Evolutionary conservation across 306 rosid species (phyloP), one percentile per base, ranked within the genome.

Genomic region (Pueraria montana): DNA sequence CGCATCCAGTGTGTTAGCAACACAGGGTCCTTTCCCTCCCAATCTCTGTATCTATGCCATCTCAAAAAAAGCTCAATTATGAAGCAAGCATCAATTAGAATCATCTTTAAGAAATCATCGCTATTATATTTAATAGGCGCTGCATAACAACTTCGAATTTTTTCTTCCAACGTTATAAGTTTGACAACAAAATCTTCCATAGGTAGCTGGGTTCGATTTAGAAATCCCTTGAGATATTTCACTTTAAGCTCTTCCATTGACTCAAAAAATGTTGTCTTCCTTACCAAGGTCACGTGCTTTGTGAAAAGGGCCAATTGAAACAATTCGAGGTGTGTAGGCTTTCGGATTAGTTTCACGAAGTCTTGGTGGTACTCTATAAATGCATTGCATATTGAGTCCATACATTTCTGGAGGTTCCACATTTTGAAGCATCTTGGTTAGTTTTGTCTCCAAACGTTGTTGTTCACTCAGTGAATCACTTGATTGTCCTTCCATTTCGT

Each of bases 51-150:
- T n/a, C n/a, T n/a, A n/a, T n/a, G n/a, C n/a, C n/a, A n/a, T n/a
- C n/a, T n/a, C n/a, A n/a, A n/a, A n/a, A n/a, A n/a, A n/a, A n/a
- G 55, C 34, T 81, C 80, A 49, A 81, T 62, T 34, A 82, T 75
- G 58, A 82, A 82, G 24, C 85, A 53, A 38, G 81, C 76, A 18
- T 82, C 70, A 42, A 53, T 34, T 0, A 82, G 18, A 40, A 75
- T 20, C 76, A 82, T 82, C 12, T 40, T 27, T 18, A 82, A 61
- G 36, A 61, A 61, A 61, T 61, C 67, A 61, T 61, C 12, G 40
- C 20, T 61, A 40, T 8, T 5, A 4, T 4, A 62, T 14, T 27
- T 5, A 62, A 62, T 14, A 26, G 42, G 40, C 11, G 9, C 11
- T 27, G 20, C 20, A 27, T 62, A 62, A 62, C 18, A 62, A 14